Percentiles rank a stretch among this genome's conserved stretches.
These are phyloP conservation scores for Hemerocallis citrina DNA, from an alignment of 106 monocot species.

Conservation along the genomic window DNA sequence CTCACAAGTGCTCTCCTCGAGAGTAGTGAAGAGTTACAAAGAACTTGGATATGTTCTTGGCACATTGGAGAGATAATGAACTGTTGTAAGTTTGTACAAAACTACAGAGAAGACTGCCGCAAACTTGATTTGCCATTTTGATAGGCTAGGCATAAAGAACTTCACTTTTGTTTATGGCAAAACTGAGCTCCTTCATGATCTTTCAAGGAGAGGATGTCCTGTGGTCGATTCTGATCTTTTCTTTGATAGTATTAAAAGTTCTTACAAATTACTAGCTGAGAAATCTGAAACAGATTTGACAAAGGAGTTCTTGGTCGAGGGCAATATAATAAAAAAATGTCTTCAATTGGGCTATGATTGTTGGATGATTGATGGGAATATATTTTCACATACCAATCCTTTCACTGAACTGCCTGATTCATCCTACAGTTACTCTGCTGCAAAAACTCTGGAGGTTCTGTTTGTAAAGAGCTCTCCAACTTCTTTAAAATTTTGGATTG, in stretches of 20 bases:
- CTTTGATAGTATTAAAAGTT: slow-evolving; percentile 6
- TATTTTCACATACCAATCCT: slow-evolving; percentile 37
- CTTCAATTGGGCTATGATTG: slow-evolving; percentile 54
- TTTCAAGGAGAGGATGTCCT: slow-evolving; percentile 63
- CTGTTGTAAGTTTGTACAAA: slow-evolving; percentile 54
- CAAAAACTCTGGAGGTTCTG: slow-evolving; percentile 38
- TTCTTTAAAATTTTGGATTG: slow-evolving; percentile 43
- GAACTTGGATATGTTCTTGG: slow-evolving; percentile 57
- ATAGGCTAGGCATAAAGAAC: slow-evolving; percentile 45
- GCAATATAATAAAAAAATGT: slow-evolving; percentile 35
- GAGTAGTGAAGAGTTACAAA: slow-evolving; percentile 37
- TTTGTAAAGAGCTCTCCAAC: slow-evolving; percentile 40
- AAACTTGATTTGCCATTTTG: slow-evolving; percentile 87
- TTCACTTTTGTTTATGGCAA: slow-evolving; percentile 44
- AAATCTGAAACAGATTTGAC: slow-evolving; percentile 8
- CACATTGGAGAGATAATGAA: slow-evolving; percentile 37
- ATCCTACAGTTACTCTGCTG: slow-evolving; percentile 34
- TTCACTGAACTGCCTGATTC: slow-evolving; percentile 28
- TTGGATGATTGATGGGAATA: slow-evolving; percentile 74
- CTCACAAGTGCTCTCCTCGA: slow-evolving; percentile 50
- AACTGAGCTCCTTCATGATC: slow-evolving; percentile 37
- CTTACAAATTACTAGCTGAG: slow-evolving; percentile 7
- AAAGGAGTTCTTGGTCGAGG: slow-evolving; percentile 40
- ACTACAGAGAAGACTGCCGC: slow-evolving; percentile 22
- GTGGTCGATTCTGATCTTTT: slow-evolving; percentile 55